Conservation (phyloP, 2,329 filamentous ascomycete species). For the Huntiella moniliformis region DNA sequence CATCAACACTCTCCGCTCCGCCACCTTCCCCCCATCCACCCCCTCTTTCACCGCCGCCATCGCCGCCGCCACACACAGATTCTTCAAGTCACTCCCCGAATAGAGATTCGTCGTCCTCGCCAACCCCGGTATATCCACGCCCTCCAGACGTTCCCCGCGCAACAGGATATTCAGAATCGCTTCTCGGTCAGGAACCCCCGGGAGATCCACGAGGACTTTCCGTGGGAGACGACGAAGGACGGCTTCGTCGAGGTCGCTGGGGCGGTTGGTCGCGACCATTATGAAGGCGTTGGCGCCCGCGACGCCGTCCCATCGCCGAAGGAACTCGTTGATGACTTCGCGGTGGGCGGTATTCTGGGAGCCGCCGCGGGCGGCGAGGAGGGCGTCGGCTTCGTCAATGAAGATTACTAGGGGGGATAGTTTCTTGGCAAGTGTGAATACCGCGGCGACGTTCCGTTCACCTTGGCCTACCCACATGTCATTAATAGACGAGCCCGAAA, state of each 20-base stretch:
- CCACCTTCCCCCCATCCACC: conserved; percentile 23
- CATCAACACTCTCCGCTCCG: conserved; percentile 27
- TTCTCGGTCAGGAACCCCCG: conserved; percentile 43
- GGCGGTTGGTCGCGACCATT: conserved; percentile 93
- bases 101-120: conserved; percentile 55
- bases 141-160: conserved; percentile 41
- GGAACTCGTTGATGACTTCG: conserved; percentile 89
- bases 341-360: conserved; percentile 51
- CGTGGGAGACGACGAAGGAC: conserved; percentile 60
- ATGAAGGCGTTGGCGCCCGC: conserved; percentile 70
- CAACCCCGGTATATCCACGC: conserved; percentile 38
- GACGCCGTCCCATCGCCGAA: conserved; percentile 93
- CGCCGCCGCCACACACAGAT: conserved; percentile 61
- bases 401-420: conserved; percentile 85
- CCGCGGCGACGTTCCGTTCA: conserved; percentile 85
- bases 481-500: conserved; percentile 79
- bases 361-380: conserved; percentile 60
- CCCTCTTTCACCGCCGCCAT: conserved; percentile 66
- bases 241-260: conserved; percentile 83
- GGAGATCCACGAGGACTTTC: conserved; percentile 55
- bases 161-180: conserved; percentile 56
- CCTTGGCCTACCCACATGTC: conserved; percentile 93
- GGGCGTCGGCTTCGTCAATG: conserved; percentile 88
- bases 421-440: conserved; percentile 83
- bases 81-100: conserved; percentile 70